Percentiles rank a stretch among this genome's conserved stretches.
Evolutionary conservation across 2,329 filamentous ascomycete species (phyloP).

Genomic region (Clathrospora elynae): DNA sequence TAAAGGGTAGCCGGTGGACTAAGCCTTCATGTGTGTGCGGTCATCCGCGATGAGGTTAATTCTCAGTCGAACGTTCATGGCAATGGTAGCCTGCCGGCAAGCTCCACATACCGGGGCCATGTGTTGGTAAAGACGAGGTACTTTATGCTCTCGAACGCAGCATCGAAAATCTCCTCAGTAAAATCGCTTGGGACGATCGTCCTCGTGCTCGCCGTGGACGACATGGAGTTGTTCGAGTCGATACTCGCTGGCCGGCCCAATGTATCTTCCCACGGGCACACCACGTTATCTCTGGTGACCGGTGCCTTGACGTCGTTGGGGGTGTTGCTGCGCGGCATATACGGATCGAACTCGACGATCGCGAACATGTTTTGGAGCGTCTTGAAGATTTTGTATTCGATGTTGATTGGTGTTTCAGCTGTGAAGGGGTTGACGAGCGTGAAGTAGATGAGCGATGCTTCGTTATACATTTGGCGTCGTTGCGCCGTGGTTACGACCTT

Average conservation of each 20-base stretch:
- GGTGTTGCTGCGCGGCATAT: slow-evolving; percentile 35
- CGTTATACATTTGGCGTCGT: slow-evolving; percentile 45
- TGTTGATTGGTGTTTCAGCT: slow-evolving; percentile 47
- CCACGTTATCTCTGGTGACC: slow-evolving; percentile 39
- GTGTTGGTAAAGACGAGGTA: slow-evolving; percentile 49
- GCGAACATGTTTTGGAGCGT: slow-evolving; percentile 39
- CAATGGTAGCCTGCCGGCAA: slow-evolving; percentile 25
- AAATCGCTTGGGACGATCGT: slow-evolving; percentile 45
- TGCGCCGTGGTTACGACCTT: slow-evolving; percentile 38
- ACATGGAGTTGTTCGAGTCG: slow-evolving; percentile 31
- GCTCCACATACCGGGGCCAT: slow-evolving; percentile 46
- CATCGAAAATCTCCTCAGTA: slow-evolving; percentile 41
- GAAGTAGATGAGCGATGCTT: slow-evolving; percentile 47
- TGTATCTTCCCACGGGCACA: slow-evolving; percentile 47
- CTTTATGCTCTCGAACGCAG: slow-evolving; percentile 47
- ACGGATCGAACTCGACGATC: slow-evolving; percentile 45
- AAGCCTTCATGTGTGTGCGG: background rate
- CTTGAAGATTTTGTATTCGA: slow-evolving; percentile 49
- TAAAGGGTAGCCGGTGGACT: background rate
- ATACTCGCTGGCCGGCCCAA: slow-evolving; percentile 42
- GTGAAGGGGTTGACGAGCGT: slow-evolving; percentile 47
- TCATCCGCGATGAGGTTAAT: too few relatives aligned
- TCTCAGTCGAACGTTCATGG: slow-evolving; percentile 3
- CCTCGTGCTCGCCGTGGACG: slow-evolving; percentile 29
- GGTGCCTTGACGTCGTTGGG: slow-evolving; percentile 33